Evolutionary conservation across 306 rosid species (phyloP).

Genomic region (Boehmeria nivea): DNA sequence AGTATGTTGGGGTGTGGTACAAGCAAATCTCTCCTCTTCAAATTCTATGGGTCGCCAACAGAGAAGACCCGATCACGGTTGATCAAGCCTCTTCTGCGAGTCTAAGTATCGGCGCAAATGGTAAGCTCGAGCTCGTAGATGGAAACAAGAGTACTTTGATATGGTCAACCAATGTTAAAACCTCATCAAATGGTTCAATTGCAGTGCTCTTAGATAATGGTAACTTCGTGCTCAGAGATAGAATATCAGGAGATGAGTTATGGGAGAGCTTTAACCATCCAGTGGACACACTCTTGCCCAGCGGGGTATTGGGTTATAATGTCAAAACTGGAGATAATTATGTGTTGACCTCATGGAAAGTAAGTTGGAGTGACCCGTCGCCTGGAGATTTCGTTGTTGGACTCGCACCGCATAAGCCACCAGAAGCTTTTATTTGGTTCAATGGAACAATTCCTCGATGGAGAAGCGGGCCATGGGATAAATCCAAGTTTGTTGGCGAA

Average conservation of each 20-base stretch:
- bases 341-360: slow-evolving; percentile 32
- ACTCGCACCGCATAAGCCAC: slow-evolving; percentile 21
- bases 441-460: slow-evolving; percentile 29
- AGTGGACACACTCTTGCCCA: slow-evolving; percentile 30
- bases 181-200: too few species aligned
- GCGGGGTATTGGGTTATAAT: slow-evolving; percentile 21
- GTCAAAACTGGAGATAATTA: slow-evolving; percentile 23
- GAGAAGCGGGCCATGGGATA: slow-evolving; percentile 61
- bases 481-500: slow-evolving; percentile 35
- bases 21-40: too few species aligned
- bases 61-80: too few species aligned
- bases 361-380: slow-evolving; percentile 37
- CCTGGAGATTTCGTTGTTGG: slow-evolving; percentile 21
- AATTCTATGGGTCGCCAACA: too few species aligned
- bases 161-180: too few species aligned
- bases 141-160: too few species aligned
- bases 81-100: too few species aligned
- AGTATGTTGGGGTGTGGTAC: too few species aligned
- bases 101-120: too few species aligned
- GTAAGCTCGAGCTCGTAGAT: too few species aligned
- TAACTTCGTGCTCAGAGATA: slow-evolving; percentile 25
- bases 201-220: too few species aligned
- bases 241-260: not conserved
- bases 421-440: slow-evolving; percentile 34
- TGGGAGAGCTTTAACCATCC: slow-evolving; percentile 54